Conservation (phyloP, 2,329 filamentous ascomycete genomes). For the Trichoderma pleuroti region DNA sequence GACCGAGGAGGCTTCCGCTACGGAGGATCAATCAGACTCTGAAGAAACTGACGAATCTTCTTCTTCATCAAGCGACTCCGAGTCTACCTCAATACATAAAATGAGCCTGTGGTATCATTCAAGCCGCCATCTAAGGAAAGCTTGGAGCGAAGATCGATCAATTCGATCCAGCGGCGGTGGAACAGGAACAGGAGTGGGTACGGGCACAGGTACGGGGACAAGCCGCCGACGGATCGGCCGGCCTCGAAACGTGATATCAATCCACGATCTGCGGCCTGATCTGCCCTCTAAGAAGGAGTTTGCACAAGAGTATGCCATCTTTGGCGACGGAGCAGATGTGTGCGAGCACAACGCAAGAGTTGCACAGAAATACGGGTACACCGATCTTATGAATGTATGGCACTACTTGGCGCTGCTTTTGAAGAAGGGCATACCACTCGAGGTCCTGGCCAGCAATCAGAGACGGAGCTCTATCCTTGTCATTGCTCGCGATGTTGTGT, state of each 20-base stretch:
- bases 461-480: conserved; percentile 61
- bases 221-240: conserved; percentile 47
- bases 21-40: conserved; percentile 50
- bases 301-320: conserved; percentile 76
- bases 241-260: conserved; percentile 67
- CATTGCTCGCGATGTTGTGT: conserved; percentile 61
- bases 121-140: conserved; percentile 49
- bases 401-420: conserved; percentile 74
- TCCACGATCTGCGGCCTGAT: conserved; percentile 66
- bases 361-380: conserved; percentile 65
- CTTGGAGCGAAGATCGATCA: conserved; percentile 55
- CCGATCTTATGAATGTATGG: conserved; percentile 80
- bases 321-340: conserved; percentile 75
- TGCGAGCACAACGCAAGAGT: conserved; percentile 81
- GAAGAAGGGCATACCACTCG: conserved; percentile 69
- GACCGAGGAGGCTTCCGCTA: conserved; percentile 49
- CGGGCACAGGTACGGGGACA: conserved; percentile 50
- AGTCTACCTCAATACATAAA: conserved; percentile 60
- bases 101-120: conserved; percentile 56
- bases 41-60: conserved; percentile 47
- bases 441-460: conserved; percentile 55
- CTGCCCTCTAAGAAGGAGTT: conserved; percentile 77
- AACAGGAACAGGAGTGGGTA: conserved; percentile 51
- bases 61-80: conserved; percentile 57
- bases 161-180: conserved; percentile 58